Percentiles rank a stretch among this genome's conserved stretches.
Evolutionary conservation across 495 filamentous ascomycete species (phyloP).

Genomic region (Penicillium argentinense): DNA sequence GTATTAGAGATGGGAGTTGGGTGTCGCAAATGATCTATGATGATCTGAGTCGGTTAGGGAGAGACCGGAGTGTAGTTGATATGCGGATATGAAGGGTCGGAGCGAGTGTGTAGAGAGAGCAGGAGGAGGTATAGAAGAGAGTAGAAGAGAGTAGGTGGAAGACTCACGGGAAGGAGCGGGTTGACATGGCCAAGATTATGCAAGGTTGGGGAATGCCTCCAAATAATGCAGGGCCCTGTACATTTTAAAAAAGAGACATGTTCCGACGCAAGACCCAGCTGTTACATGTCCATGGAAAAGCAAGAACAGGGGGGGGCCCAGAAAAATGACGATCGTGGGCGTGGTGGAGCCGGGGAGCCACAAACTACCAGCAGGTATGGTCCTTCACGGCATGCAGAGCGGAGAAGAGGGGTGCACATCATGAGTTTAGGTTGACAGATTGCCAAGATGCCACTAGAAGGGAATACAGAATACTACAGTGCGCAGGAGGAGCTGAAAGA

Average conservation of each 20-base stretch:
- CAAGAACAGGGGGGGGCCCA: conserved; percentile 37
- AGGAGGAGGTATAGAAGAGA: background rate
- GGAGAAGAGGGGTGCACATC: conserved; percentile 23
- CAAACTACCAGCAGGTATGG: conserved; percentile 28
- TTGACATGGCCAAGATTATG: conserved; percentile 28
- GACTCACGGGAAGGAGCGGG: conserved; percentile 22
- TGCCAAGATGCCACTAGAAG: no score
- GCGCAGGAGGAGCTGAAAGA: no score
- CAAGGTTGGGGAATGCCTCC: conserved; percentile 32
- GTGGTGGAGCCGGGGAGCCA: conserved; percentile 35
- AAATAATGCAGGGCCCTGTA: conserved; percentile 29
- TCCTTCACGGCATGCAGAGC: conserved; percentile 28
- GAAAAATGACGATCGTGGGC: conserved; percentile 46
- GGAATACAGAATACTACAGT: no score
- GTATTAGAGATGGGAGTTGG: background rate
- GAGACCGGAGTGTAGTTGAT: no score
- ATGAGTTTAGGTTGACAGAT: conserved; percentile 38
- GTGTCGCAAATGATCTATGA: no score
- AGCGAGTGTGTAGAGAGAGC: no score
- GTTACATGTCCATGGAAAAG: conserved; percentile 33
- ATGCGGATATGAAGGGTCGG: no score
- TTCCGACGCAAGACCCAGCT: conserved; percentile 22
- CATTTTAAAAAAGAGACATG: conserved; percentile 27
- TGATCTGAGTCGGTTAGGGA: no score
- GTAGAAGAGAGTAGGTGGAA: background rate